Base-by-base conservation (phyloP, 345 rosid genomes). In the Citrus reticulata region DNA sequence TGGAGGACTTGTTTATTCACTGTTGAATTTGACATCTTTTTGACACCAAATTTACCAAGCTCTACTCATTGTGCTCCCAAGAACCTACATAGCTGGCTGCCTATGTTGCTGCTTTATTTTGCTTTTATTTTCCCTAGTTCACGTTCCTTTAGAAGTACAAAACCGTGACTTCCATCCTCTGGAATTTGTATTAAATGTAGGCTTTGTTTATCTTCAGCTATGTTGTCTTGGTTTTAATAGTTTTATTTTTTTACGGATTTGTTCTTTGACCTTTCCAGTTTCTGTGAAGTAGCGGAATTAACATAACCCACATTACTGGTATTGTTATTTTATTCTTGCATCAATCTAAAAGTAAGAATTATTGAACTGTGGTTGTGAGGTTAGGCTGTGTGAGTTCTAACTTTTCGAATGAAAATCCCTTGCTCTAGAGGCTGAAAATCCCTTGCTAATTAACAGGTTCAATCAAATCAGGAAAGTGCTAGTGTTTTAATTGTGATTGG, bases 11-110 rank as follows among this genome's bases (percentile, higher is more conserved):
- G 77, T 75, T 68, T 79, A 78, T 78, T 79, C 80, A 81, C 85
- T 77, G 61, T 76, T 76, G 83, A 85, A 83, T 30, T 70, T 88
- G 85, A 90, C 89, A 76, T 86, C 88, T 86, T 91, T 84, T 84
- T 80, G 89, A 79, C 80, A 88, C 91, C 87, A 83, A 82, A 84
- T 78, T 61, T 74, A 75, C 98, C 93, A 84, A 95, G 91, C 88
- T 91, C 85, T 80, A 76, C 81, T 40, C 84, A 75, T 57, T 83
- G 74, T 82, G 73, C 77, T 83, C 81, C 93, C 77, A 70, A 86
- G 89, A 90, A 88, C 98, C 92, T 79, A 81, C 85, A 79, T 82
- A 81, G 82, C 84, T 81, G 64, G 82, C 87, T 83, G 84, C 85
- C 87, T 88, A 42, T 81, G 81, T 85, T 89, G 83, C 83, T 81